phyloP scores from a whole-genome alignment of 2,329 filamentous ascomycete species.

The Nemania sp. region DNA sequence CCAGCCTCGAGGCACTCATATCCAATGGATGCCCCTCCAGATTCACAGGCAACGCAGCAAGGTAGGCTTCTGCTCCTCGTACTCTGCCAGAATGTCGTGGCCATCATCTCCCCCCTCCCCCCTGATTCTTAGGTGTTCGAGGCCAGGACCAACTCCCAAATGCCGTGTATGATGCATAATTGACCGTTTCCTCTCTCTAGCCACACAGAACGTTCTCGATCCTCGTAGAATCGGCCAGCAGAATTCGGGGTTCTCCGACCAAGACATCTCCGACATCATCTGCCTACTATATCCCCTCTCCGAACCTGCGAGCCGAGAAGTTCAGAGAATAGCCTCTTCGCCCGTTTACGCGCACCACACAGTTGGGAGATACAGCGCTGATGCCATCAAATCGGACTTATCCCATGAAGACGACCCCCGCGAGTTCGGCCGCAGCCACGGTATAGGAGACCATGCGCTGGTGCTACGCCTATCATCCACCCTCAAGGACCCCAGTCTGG shows the following conservation, averaged over 20 bases:
- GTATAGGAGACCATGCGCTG: conserved; percentile 67
- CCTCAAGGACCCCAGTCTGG: conserved; percentile 68
- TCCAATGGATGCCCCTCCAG: conserved; percentile 38
- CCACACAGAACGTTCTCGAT: conserved; percentile 81
- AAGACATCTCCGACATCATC: conserved; percentile 85
- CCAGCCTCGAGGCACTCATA: conserved; percentile 24
- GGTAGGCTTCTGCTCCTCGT: conserved; percentile 30
- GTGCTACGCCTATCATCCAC: conserved; percentile 78
- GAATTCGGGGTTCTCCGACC: conserved; percentile 79
- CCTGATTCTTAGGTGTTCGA: background rate
- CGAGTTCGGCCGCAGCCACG: conserved; percentile 56
- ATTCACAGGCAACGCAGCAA: conserved; percentile 42
- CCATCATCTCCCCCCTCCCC: background rate
- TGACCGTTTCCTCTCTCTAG: conserved; percentile 46
- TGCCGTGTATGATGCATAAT: background rate
- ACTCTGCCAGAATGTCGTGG: background rate
- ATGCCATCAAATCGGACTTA: conserved; percentile 57
- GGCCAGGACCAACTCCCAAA: background rate
- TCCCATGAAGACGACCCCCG: conserved; percentile 54
- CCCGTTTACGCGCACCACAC: conserved; percentile 53
- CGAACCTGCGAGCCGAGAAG: conserved; percentile 70
- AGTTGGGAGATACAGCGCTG: conserved; percentile 53
- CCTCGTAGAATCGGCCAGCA: conserved; percentile 78
- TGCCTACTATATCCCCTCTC: conserved; percentile 85
- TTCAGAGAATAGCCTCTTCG: conserved; percentile 54